A percentile compares a stretch with the other conserved stretches of the same genome.
phyloP scores from a whole-genome alignment of 805 yeast species.

The Cyberlindnera sargentensis region DNA sequence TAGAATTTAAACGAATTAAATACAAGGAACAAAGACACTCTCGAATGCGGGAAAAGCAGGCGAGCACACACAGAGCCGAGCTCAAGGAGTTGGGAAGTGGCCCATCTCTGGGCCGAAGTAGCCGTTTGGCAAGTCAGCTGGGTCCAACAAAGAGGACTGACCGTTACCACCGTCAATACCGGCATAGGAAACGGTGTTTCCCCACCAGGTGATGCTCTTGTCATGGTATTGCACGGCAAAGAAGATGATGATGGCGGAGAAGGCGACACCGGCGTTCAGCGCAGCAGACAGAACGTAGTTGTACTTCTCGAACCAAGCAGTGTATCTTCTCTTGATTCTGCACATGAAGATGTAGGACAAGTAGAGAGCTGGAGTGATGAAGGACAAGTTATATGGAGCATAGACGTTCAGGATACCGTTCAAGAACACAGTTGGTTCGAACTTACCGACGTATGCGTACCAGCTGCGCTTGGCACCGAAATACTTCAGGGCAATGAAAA shows the following conservation, averaged over 20 bases:
- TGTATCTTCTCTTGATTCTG: conserved; percentile 30
- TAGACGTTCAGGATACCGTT: conserved; percentile 39
- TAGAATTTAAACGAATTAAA: too few relatives aligned
- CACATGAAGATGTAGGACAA: conserved; percentile 39
- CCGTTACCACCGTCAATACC: conserved; percentile 34
- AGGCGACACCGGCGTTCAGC: conserved; percentile 55
- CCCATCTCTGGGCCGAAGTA: conserved; percentile 19
- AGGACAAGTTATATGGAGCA: conserved; percentile 48
- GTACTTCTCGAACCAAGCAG: conserved; percentile 47
- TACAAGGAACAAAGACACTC: too few relatives aligned
- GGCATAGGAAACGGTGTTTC: conserved; percentile 34
- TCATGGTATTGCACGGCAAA: conserved; percentile 41
- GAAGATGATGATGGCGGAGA: conserved; percentile 44
- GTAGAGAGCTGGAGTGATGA: conserved; percentile 24
- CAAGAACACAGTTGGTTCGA: conserved; percentile 45
- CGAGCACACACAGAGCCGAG: neutral
- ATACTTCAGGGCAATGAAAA: conserved; percentile 24
- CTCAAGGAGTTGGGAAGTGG: conserved; percentile 9
- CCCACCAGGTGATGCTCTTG: conserved; percentile 55
- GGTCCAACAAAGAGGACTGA: conserved; percentile 8
- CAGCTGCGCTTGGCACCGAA: conserved; percentile 13
- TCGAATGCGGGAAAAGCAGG: too few relatives aligned
- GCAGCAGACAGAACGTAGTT: conserved; percentile 49
- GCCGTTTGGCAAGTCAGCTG: conserved; percentile 10
- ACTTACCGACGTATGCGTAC: conserved; percentile 4